phyloP scores from a whole-genome alignment of 495 filamentous ascomycete genomes.

The Xanthoparmelia taractica region DNA sequence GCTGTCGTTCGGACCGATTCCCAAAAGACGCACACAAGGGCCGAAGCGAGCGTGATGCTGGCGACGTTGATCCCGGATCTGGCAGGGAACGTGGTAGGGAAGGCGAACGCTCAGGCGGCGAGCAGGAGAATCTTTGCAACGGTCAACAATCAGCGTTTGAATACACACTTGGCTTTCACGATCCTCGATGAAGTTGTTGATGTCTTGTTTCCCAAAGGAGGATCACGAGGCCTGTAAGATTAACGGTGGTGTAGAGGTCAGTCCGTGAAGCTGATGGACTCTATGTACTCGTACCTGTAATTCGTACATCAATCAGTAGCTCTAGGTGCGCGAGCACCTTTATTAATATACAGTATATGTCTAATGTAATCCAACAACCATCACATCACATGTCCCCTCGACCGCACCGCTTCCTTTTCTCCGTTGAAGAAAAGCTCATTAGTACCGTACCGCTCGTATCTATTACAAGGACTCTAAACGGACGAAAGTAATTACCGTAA shows the following conservation, averaged over 20 bases:
- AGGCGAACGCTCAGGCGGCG: slow-evolving; percentile 76
- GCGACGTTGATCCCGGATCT: slow-evolving; percentile 74
- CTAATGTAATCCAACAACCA: neutral
- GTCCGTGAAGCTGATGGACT: too few species aligned
- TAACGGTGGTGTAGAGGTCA: neutral
- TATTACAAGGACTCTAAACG: too few species aligned
- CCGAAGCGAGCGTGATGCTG: slow-evolving; percentile 70
- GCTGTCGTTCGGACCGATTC: slow-evolving; percentile 48
- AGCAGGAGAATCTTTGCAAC: slow-evolving; percentile 72
- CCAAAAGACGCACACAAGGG: slow-evolving; percentile 60
- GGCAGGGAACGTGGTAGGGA: slow-evolving; percentile 75
- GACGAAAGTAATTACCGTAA: too few species aligned
- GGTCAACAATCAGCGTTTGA: slow-evolving; percentile 63
- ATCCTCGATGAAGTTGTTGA: slow-evolving; percentile 71
- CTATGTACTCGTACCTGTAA: too few species aligned
- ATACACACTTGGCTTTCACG: slow-evolving; percentile 69
- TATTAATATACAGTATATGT: neutral
- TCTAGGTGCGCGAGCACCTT: neutral
- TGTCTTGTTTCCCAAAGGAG: slow-evolving; percentile 52
- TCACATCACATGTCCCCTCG: neutral
- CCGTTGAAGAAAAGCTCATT: too few species aligned
- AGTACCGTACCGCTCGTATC: too few species aligned
- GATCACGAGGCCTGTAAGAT: neutral
- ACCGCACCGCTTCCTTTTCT: neutral
- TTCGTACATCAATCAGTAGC: neutral